Evolutionary conservation across 2,329 filamentous ascomycete species (phyloP), one percentile per base, ranked within the genome.

Genomic region (Stylonectria norvegica): DNA sequence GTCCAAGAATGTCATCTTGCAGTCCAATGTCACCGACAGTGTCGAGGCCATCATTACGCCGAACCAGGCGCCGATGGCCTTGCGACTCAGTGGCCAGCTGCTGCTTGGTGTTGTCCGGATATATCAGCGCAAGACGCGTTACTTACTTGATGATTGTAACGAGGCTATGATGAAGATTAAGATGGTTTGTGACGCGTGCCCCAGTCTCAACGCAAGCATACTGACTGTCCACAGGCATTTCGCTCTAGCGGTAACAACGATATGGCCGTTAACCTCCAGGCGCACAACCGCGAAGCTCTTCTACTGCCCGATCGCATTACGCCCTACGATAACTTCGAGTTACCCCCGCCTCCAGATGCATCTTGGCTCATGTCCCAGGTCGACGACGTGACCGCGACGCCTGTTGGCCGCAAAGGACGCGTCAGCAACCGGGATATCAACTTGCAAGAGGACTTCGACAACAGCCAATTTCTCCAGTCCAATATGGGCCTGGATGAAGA

Each of bases 81-180:
- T 98, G 58, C 89, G 93, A 54, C 72, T 98, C 47, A 97, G 89
- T 60, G 90, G 91, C 45, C 93, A 98, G 70, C 76, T 98, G 42
- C 73, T 98, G 60, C 78, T 98, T 40, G 93, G 93, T 70, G 93
- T 98, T 18, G 93, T 96, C 55, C 83, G 91, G 61, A 98, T 98
- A 60, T 98, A 98, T 68, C 94, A 90, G 67, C 80, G 93, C 60
- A 98, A 98, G 70, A 91, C 93, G 60, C 86, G 90, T 58, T 98
- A 98, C 66, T 73, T 98, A 36, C 74, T 97, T 34, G 93, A 98
- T 60, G 93, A 98, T 63, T 98, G 93, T 69, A 96, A 95, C 59
- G 93, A 98, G 68, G 91, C 91, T 27, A 73, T 98, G 52, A 84
- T 95, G 75, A 97, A 96, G 71, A 96, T 98, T 58, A 96, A 97